Base-by-base conservation (phyloP, 1,139 yeast genomes). In the Pichia norvegensis region DNA sequence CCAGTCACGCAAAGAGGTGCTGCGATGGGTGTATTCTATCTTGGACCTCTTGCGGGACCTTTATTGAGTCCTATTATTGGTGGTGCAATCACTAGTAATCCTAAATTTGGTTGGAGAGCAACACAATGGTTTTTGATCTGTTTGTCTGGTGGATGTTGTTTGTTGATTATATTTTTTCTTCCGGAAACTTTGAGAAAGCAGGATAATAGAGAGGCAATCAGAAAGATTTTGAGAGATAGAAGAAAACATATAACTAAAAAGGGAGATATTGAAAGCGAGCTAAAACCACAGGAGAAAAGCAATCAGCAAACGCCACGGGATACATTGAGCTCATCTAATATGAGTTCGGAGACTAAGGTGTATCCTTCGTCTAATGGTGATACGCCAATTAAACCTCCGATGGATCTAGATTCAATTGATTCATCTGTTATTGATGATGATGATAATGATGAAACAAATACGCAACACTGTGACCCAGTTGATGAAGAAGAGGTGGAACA, bases 101-200 rank as follows among this genome's bases (percentile, higher is more conserved):
- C 74, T 43, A 73, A 72, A 11, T 84, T 88, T 82, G 86, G 86
- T 7, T 87, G 95, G 95, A 70, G 95, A 60, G 86, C 92, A 2
- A 85, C 95, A 3, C 94, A 84, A 58, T 87, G 95, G 94, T 78
- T 85, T 46, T 67, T 85, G 63, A 85, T 82, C 29, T 81, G 83
- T 31, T 64, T 84, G 38, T 75, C 85, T 1, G 87, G 81, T 0
- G 61, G 72, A 14, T 73, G 78, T 48, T 67, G 74, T 29, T 19
- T 78, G 1, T 54, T 76, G 41, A 66, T 86, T 40, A 54, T 77
- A 2, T 70, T 85, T 41, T 66, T 70, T 2, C 66, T 86, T 17
- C 96, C 96, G 0, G 96, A 87, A 59, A 87, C 95, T 0, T 67
- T 86, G 33, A 66, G 86, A 46, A 64, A 59, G 20, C 79, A 74